phyloP scores from a whole-genome alignment of 2,329 filamentous ascomycete species.

The Exophiala sideris region DNA sequence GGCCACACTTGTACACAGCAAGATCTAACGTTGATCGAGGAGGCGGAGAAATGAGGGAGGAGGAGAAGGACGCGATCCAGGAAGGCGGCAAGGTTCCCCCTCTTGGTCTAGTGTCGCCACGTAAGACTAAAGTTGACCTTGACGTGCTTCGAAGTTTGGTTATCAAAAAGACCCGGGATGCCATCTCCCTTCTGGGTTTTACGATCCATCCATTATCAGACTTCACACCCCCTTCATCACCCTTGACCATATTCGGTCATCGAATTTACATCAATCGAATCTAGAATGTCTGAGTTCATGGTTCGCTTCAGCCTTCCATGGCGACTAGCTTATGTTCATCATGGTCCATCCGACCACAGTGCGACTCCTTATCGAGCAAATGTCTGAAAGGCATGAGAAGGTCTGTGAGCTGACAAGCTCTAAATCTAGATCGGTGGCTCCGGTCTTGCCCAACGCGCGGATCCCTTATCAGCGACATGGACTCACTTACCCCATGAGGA shows the following conservation, averaged over 20 bases:
- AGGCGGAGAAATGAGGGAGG: too few species aligned
- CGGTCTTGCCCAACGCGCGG: background rate
- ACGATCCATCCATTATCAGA: background rate
- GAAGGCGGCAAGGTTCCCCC: too few species aligned
- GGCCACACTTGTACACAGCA: too few species aligned
- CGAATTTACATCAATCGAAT: background rate
- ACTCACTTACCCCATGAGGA: conserved; percentile 12
- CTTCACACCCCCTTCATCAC: background rate
- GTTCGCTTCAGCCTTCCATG: too few species aligned
- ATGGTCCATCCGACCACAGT: too few species aligned
- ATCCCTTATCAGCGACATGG: conserved; percentile 1
- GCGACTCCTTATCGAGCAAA: too few species aligned
- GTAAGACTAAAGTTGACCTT: background rate
- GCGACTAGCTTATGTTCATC: too few species aligned
- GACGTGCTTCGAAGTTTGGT: background rate
- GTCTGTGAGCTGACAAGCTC: too few species aligned
- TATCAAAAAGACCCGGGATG: background rate
- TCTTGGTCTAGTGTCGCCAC: too few species aligned
- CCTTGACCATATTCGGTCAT: conserved; percentile 13
- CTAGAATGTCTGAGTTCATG: background rate
- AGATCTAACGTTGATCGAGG: too few species aligned
- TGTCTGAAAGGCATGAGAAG: too few species aligned
- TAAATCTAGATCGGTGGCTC: background rate
- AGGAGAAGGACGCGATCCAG: too few species aligned
- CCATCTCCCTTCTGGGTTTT: conserved; percentile 3